A percentile compares a stretch with the other conserved stretches of the same genome.
phyloP scores from a whole-genome alignment of 352 stramenopile genomes.

The Globisporangium mamillatum region DNA sequence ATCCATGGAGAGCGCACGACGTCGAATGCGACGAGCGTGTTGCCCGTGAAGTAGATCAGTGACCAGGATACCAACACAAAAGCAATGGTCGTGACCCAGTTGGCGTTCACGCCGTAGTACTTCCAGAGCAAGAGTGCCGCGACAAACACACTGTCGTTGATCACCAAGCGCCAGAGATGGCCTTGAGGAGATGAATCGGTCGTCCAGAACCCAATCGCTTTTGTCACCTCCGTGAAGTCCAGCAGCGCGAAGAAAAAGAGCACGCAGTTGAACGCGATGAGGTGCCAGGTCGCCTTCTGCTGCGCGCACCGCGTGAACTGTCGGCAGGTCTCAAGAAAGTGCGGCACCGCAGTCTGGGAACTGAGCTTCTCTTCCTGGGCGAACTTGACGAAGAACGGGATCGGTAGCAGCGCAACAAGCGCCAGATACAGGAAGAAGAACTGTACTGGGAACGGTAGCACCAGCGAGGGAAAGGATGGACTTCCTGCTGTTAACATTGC shows the following conservation, averaged over 20 bases:
- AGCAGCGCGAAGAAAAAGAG: slow-evolving; percentile 40
- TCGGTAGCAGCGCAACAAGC: slow-evolving; percentile 23
- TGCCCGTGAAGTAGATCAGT: slow-evolving; percentile 9
- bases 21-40: slow-evolving; percentile 26
- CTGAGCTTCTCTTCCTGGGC: slow-evolving; percentile 22
- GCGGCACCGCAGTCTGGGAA: not conserved
- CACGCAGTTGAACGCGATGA: slow-evolving; percentile 39
- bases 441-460: not conserved
- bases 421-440: slow-evolving; percentile 29
- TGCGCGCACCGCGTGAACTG: slow-evolving; percentile 27
- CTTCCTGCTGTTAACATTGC: slow-evolving; percentile 3
- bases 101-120: slow-evolving; percentile 17
- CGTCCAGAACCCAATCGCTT: slow-evolving; percentile 24
- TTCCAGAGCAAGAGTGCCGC: slow-evolving; percentile 24
- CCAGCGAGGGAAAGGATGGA: no score
- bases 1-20: slow-evolving; percentile 27
- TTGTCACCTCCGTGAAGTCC: slow-evolving; percentile 20
- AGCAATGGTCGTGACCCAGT: slow-evolving; percentile 23
- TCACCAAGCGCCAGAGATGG: slow-evolving; percentile 16
- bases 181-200: slow-evolving; percentile 5
- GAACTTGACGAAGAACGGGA: slow-evolving; percentile 29
- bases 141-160: slow-evolving; percentile 25
- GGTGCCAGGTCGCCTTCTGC: slow-evolving; percentile 44
- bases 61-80: slow-evolving; percentile 17
- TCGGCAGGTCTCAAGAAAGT: slow-evolving; percentile 16